Conservation (phyloP, 106 monocot species). For the Acanthochlamys bracteata region DNA sequence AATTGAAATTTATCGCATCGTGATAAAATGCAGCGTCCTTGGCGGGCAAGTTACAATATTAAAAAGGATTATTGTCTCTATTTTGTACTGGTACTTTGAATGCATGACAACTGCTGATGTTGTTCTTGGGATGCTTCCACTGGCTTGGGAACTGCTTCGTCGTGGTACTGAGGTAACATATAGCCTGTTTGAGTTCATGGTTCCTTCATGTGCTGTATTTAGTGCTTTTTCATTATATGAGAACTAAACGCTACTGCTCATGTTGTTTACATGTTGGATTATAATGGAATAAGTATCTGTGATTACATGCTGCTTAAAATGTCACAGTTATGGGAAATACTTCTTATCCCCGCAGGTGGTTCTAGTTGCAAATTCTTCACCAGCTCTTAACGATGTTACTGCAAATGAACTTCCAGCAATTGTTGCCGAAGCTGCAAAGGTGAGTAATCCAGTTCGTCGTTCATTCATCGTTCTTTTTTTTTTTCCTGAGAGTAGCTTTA, state of each 20-base stretch:
- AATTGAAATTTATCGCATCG: constrained; percentile 97
- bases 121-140: constrained; percentile 97
- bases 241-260: too few species aligned
- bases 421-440: constrained; percentile 99
- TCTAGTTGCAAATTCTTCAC: constrained; percentile 85
- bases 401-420: constrained; percentile 96
- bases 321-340: too few species aligned
- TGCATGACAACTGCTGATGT: constrained; percentile 55
- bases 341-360: constrained; percentile 52
- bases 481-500: background rate
- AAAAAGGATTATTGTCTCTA: too few species aligned
- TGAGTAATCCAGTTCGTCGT: constrained; percentile 11
- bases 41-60: constrained; percentile 48
- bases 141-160: constrained; percentile 76
- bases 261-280: too few species aligned
- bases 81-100: too few species aligned
- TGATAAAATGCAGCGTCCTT: constrained; percentile 97
- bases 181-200: background rate
- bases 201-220: too few species aligned
- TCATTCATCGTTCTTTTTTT: background rate
- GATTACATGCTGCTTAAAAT: too few species aligned
- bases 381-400: constrained; percentile 98
- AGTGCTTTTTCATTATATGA: too few species aligned
- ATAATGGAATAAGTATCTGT: too few species aligned
- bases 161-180: constrained; percentile 73